Percentiles rank a stretch among this genome's conserved stretches.
Evolutionary conservation across 2,329 filamentous ascomycete genomes (phyloP).

Genomic region (Coleophoma crateriformis): DNA sequence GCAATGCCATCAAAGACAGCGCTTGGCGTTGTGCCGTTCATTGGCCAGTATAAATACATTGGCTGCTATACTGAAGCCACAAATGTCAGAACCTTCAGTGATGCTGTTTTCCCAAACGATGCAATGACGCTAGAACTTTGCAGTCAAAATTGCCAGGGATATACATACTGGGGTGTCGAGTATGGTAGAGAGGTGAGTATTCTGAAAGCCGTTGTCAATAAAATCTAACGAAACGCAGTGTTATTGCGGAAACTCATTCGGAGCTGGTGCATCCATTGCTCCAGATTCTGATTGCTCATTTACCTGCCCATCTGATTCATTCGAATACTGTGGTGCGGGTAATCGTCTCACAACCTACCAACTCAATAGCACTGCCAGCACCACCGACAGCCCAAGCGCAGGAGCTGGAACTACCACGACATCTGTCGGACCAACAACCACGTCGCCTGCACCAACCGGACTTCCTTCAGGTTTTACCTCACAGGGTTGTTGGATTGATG

Average conservation of each 20-base stretch:
- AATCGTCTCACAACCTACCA: slow-evolving; percentile 15
- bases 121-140: slow-evolving; percentile 45
- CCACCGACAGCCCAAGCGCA: neutral
- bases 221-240: slow-evolving; percentile 9
- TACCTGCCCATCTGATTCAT: slow-evolving; percentile 11
- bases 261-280: slow-evolving; percentile 5
- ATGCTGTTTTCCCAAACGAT: slow-evolving; percentile 36
- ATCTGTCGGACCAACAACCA: slow-evolving; percentile 4
- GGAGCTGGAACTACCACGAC: slow-evolving; percentile 3
- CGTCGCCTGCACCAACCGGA: slow-evolving; percentile 7
- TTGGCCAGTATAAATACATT: slow-evolving; percentile 37
- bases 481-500: slow-evolving; percentile 21
- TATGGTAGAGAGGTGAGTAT: slow-evolving; percentile 42
- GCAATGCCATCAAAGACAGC: neutral
- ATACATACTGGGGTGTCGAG: slow-evolving; percentile 44
- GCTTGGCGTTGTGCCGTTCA: slow-evolving; percentile 20
- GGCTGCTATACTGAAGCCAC: slow-evolving; percentile 40
- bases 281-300: slow-evolving; percentile 10
- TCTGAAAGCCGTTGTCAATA: slow-evolving; percentile 3
- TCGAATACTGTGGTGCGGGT: slow-evolving; percentile 16
- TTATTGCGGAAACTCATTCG: slow-evolving; percentile 42
- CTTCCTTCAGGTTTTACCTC: slow-evolving; percentile 19
- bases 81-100: slow-evolving; percentile 34
- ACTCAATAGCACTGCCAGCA: slow-evolving; percentile 3
- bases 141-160: slow-evolving; percentile 38